These are phyloP conservation scores for Neonectria hederae DNA, from an alignment of 2,329 filamentous ascomycete genomes.

Conservation along the genomic window DNA sequence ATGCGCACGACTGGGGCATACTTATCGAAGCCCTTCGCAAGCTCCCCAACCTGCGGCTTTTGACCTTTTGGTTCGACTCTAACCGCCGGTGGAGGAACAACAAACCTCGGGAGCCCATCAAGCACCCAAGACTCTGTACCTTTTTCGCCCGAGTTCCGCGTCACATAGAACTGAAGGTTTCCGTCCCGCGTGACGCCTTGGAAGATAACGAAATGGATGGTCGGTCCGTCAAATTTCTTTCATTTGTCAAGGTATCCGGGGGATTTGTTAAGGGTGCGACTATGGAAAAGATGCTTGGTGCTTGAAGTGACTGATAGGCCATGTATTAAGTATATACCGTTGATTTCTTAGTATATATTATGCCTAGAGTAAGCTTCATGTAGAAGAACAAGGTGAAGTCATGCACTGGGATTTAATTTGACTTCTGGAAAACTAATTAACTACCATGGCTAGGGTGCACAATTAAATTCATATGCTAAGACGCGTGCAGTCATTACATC, in stretches of 20 bases:
- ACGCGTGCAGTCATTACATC: too few species aligned
- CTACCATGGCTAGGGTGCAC: too few species aligned
- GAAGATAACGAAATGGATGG: neutral
- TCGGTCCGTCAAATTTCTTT: neutral
- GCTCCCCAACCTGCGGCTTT: neutral
- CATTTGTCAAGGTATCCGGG: neutral
- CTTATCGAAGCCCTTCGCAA: neutral
- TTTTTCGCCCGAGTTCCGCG: neutral
- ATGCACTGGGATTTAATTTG: too few species aligned
- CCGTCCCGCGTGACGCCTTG: neutral
- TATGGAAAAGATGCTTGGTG: neutral
- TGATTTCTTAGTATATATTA: too few species aligned
- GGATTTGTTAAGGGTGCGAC: constrained; percentile 3
- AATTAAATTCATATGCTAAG: too few species aligned
- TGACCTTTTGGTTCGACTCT: constrained; percentile 10
- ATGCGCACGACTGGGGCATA: neutral
- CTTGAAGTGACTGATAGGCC: neutral
- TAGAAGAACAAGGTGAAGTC: too few species aligned
- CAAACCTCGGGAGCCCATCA: neutral
- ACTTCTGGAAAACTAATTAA: too few species aligned
- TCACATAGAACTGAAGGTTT: neutral
- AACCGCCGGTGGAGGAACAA: constrained; percentile 13
- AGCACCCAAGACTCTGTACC: neutral
- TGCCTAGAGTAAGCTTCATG: too few species aligned
- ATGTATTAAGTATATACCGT: neutral